Evolutionary conservation across 257 asterid species (phyloP).

Genomic region (Primulina eburnea): DNA sequence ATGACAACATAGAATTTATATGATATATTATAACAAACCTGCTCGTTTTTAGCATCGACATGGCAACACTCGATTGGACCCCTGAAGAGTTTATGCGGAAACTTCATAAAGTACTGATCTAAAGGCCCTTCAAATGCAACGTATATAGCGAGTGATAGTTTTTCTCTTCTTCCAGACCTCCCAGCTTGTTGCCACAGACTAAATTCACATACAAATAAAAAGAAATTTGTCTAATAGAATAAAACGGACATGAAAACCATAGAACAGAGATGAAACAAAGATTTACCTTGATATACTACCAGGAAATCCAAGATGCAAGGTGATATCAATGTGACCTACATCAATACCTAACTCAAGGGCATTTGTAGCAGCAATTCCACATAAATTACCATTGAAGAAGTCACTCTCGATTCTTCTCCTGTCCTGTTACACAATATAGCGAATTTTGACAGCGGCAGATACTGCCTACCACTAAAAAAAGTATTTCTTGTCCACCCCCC

Average conservation of each 20-base stretch:
- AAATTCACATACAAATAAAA: constrained; percentile 21
- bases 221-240: constrained; percentile 21
- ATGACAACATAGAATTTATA: constrained; percentile 12
- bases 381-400: constrained; percentile 66
- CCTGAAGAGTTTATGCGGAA: constrained; percentile 78
- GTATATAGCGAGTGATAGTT: constrained; percentile 79
- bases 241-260: constrained; percentile 17
- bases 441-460: constrained; percentile 23
- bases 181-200: constrained; percentile 99
- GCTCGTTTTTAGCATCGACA: constrained; percentile 79
- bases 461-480: neutral
- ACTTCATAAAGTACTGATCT: constrained; percentile 94
- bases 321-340: constrained; percentile 91
- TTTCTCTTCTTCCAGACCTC: constrained; percentile 94
- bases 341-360: constrained; percentile 98
- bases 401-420: constrained; percentile 85
- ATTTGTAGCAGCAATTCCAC: constrained; percentile 94
- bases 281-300: constrained; percentile 90
- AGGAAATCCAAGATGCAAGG: constrained; percentile 97
- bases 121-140: constrained; percentile 96
- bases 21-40: constrained; percentile 45
- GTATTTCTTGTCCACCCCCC: neutral
- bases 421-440: constrained; percentile 55
- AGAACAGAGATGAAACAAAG: constrained; percentile 23
- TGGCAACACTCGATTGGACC: constrained; percentile 89